These are phyloP conservation scores for Coemansia sp. DNA, from an alignment of 192 early-diverging fungal species.

Conservation along the genomic window DNA sequence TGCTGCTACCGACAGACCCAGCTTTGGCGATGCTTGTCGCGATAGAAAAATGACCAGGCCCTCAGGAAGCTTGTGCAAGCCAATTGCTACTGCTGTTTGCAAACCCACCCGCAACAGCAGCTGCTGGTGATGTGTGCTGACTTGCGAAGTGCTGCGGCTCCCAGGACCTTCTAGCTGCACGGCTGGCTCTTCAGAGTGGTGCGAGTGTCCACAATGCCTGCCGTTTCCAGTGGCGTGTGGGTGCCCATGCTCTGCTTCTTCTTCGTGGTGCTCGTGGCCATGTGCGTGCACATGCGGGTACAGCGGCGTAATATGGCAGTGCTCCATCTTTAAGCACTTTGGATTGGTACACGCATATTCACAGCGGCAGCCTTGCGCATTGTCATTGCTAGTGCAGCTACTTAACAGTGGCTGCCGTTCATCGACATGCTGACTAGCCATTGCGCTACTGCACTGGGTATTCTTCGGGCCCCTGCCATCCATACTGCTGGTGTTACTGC, in stretches of 20 bases:
- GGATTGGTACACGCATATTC: conserved; percentile 41
- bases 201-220: not conserved
- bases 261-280: conserved; percentile 9
- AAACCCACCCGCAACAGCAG: conserved; percentile 39
- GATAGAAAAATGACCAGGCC: conserved; percentile 49
- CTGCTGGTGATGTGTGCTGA: conserved; percentile 33
- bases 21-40: conserved; percentile 34
- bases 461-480: not conserved
- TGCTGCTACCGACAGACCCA: conserved; percentile 37
- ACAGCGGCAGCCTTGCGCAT: conserved; percentile 11
- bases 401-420: conserved; percentile 19
- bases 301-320: conserved; percentile 46
- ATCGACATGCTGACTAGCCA: not conserved
- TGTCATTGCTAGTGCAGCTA: not conserved
- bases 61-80: conserved; percentile 53
- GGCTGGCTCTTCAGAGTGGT: conserved; percentile 3
- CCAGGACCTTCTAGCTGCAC: conserved; percentile 14
- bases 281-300: conserved; percentile 42
- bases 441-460: not conserved
- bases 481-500: too few relatives aligned
- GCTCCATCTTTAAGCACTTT: conserved; percentile 34
- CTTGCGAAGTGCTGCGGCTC: conserved; percentile 19
- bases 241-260: not conserved
- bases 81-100: conserved; percentile 49
- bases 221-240: not conserved